Conservation (phyloP, 1,284 basidiomycete species). For the Ceratobasidium sp. region DNA sequence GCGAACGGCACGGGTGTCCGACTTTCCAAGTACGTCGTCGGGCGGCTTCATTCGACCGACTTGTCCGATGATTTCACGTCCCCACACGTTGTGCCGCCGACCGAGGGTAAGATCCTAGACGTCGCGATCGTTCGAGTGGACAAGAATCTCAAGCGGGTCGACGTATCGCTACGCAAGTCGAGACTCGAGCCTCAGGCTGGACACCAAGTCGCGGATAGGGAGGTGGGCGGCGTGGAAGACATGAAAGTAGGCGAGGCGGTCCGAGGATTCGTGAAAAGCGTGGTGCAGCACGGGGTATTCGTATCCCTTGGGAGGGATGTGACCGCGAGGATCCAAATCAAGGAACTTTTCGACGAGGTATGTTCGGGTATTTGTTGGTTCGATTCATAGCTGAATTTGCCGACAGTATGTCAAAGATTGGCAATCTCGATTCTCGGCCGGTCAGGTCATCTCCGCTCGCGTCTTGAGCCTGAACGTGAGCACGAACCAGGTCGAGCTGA, state of each 20-base stretch:
- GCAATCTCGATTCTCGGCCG: slow-evolving; percentile 82
- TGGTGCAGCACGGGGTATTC: slow-evolving; percentile 90
- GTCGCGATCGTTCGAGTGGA: slow-evolving; percentile 78
- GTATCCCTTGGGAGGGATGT: slow-evolving; percentile 84
- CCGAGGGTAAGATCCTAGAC: slow-evolving; percentile 72
- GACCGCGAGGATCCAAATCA: slow-evolving; percentile 93
- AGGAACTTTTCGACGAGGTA: slow-evolving; percentile 91
- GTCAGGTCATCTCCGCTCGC: slow-evolving; percentile 88
- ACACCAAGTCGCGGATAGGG: slow-evolving; percentile 71
- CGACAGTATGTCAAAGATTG: slow-evolving; percentile 92
- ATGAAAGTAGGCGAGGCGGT: slow-evolving; percentile 79
- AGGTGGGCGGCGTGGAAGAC: slow-evolving; percentile 72
- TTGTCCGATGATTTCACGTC: slow-evolving; percentile 75
- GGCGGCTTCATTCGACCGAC: slow-evolving; percentile 84
- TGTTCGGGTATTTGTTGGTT: slow-evolving; percentile 49
- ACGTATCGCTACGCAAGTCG: slow-evolving; percentile 82
- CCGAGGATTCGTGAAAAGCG: slow-evolving; percentile 89
- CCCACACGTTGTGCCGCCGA: slow-evolving; percentile 65
- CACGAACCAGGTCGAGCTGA: slow-evolving; percentile 86
- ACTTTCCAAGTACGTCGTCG: slow-evolving; percentile 73
- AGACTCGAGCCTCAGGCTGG: slow-evolving; percentile 65
- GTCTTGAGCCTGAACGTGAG: slow-evolving; percentile 78
- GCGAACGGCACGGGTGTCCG: slow-evolving; percentile 78
- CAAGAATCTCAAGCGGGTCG: slow-evolving; percentile 71
- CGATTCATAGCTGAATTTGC: too few species aligned